Base-by-base conservation (phyloP, 495 filamentous ascomycete species). In the Glarea lozoyensis region DNA sequence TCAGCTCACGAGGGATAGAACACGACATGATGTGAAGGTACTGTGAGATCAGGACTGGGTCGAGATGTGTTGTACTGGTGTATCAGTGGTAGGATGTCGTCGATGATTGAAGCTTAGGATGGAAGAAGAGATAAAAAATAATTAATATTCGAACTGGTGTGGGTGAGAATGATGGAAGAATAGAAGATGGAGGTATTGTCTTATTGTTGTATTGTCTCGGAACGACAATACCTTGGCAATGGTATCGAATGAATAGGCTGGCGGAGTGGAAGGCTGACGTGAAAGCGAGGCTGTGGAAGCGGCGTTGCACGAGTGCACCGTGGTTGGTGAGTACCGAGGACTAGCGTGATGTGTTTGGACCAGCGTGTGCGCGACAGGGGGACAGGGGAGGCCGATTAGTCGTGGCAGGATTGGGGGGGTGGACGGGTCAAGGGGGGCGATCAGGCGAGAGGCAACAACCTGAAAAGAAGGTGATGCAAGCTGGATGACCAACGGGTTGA, bases 1-100 rank as follows among this genome's bases (percentile, higher is more conserved):
- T 88, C 42, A 49, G 37, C 20, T 49, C 38, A 24, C 39, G 18
- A 18, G 39, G 16, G 18, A 42, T 19, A 1, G n/a, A n/a, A n/a
- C 11, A 35, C 5, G 49, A 18, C 53, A 53, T 53, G 42, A 38
- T 46, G 30, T 20, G 20, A 20, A 19, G 16, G 22, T 29, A 29
- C 7, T n/a, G n/a, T n/a, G 25, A 29, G n/a, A 29, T 7, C 25
- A 7, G 25, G 16, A 15, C 22, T 21, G 35, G 5, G 6, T 9
- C n/a, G 17, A 37, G 5, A 19, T 46, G 27, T 27, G 24, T 9
- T 47, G 29, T 37, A 43, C 23, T 32, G 22, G 16, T 37, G 37
- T 37, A 22, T 37, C 27, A 27, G 40, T 15, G 13, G 29, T 10
- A 37, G 17, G 31, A 27, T 20, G 17, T 30, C 17, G 33, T 16